A percentile compares a stretch with the other conserved stretches of the same genome.
Conservation (phyloP, 371 early-diverging fungal species). For the Lichtheimia corymbifera region DNA sequence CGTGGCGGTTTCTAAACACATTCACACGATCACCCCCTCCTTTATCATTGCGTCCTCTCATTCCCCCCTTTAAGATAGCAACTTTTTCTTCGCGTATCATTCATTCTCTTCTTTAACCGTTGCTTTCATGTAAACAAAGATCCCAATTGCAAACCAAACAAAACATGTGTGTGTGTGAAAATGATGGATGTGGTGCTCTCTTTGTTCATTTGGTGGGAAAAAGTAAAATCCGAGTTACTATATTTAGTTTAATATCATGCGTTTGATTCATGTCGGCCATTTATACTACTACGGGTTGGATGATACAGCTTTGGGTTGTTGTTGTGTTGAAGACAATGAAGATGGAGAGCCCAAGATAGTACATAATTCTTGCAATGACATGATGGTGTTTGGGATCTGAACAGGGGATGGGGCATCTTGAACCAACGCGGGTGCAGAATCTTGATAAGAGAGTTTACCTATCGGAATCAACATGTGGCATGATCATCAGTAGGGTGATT, state of each 20-base stretch:
- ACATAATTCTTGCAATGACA: constrained; percentile 31
- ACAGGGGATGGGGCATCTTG: constrained; percentile 3
- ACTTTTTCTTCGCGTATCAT: not conserved
- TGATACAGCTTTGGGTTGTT: too few relatives aligned
- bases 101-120: not conserved
- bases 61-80: not conserved
- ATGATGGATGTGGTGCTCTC: too few relatives aligned
- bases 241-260: too few relatives aligned
- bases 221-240: too few relatives aligned
- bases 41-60: not conserved
- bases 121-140: too few relatives aligned
- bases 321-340: too few relatives aligned
- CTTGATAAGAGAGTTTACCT: constrained; percentile 36
- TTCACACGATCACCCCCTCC: not conserved
- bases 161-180: too few relatives aligned
- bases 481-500: too few relatives aligned
- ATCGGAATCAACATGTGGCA: not conserved
- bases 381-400: constrained; percentile 23
- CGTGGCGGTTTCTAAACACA: constrained; percentile 64
- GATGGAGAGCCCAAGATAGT: constrained; percentile 4
- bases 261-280: too few relatives aligned
- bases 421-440: constrained; percentile 20
- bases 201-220: too few relatives aligned
- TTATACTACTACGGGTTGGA: too few relatives aligned
- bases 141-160: too few relatives aligned